Evolutionary conservation across 2,329 filamentous ascomycete species (phyloP), one percentile per base, ranked within the genome.

Genomic region (Aspergillus ochraceus): DNA sequence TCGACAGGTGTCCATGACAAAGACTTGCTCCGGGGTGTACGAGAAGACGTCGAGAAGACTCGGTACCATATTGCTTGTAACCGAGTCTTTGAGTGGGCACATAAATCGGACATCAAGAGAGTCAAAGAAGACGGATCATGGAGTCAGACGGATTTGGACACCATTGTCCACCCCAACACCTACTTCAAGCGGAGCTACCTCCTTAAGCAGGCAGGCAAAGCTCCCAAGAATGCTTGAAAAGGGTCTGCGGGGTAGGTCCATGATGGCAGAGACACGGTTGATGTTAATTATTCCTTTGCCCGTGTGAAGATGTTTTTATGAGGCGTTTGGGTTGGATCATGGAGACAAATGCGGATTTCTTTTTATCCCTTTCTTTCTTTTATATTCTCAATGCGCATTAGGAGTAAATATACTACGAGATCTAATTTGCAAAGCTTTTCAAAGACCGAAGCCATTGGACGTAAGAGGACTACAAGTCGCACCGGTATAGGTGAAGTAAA

Each of bases 1-100:
- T 81, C 84, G 17, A 90, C 91, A 51, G 95, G 94, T 0, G 87
- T 99, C 0, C 86, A 82, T 32, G 94, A 98, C 72, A 83, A 88
- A 49, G 86, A 89, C 1, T 86, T 96, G 20, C 74, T 98, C 49
- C 88, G 89, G 63, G 90, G 88, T 0, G 90, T 99, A 9, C 88
- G 88, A 70, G 91, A 97, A 72, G 94, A 98, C 75, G 92, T 96
- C 68, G 90, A 90, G 52, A 92, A 89, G 73, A 89, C 90, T 73
- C 88, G 94, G 70, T 98, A 88, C 67, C 95, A 99, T 74, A 91
- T 99, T 78, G 95, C 94, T 20, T 99, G 95, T 76, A 99, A 98
- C 73, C 84, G 94, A 2, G 94, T 99, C 0, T 99, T 98, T 74
- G 95, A 99, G 70, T 85, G 89, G 72, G 79, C 89, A 19, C 93